These are phyloP conservation scores for Tremellales sp. DNA, from an alignment of 1,284 basidiomycete species.

Conservation along the genomic window DNA sequence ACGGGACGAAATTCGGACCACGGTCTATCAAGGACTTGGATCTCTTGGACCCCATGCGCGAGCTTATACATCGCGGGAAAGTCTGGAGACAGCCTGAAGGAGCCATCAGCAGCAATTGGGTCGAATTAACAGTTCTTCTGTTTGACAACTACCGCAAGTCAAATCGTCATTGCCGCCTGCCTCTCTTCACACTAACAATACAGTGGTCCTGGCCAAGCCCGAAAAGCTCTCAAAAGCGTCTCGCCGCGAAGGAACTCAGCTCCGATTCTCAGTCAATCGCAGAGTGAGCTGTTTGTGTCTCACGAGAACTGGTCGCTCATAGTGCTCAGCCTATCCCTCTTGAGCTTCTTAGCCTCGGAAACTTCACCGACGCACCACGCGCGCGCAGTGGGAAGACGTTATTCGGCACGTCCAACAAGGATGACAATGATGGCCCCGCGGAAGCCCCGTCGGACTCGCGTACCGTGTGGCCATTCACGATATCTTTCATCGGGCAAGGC, in stretches of 20 bases:
- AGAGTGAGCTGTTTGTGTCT: conserved; percentile 55
- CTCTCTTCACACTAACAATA: background rate
- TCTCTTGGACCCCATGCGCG: conserved; percentile 72
- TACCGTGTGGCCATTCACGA: conserved; percentile 65
- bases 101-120: conserved; percentile 76
- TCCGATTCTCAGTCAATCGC: conserved; percentile 56
- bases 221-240: conserved; percentile 67
- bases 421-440: conserved; percentile 14
- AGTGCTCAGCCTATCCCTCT: conserved; percentile 74
- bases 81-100: conserved; percentile 78
- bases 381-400: conserved; percentile 27
- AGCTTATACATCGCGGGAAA: conserved; percentile 75
- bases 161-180: background rate
- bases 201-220: conserved; percentile 83
- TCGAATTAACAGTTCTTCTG: conserved; percentile 76
- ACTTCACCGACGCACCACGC: conserved; percentile 59
- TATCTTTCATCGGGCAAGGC: conserved; percentile 78
- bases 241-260: conserved; percentile 58
- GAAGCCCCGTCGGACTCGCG: conserved; percentile 55
- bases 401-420: conserved; percentile 23
- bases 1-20: conserved; percentile 68
- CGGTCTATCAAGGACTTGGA: conserved; percentile 72
- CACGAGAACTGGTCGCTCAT: background rate
- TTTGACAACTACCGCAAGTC: conserved; percentile 87
- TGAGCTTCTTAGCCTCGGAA: conserved; percentile 73